Evolutionary conservation across 2,329 filamentous ascomycete genomes (phyloP).

Genomic region (Ascochyta clinopodiicola): DNA sequence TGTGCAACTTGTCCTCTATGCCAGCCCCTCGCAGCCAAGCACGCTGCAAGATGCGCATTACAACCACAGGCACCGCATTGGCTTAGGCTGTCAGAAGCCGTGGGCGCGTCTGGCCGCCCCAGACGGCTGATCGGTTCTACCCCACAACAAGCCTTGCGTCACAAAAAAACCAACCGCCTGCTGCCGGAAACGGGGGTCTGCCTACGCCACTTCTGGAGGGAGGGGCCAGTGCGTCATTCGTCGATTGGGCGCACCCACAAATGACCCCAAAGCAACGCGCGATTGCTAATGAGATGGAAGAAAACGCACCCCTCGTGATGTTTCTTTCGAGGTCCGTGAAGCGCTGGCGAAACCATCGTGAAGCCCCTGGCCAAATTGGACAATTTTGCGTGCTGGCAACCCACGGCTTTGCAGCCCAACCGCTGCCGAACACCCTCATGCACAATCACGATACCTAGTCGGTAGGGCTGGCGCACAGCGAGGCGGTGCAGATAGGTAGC

Average conservation of each 20-base stretch:
- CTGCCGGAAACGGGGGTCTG: conserved; percentile 28
- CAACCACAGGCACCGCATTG: conserved; percentile 14
- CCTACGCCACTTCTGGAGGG: conserved; percentile 19
- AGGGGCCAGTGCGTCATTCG: conserved; percentile 24
- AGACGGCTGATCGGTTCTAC: conserved; percentile 20
- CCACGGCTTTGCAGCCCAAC: conserved; percentile 17
- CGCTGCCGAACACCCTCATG: conserved; percentile 1
- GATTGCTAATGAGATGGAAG: conserved; percentile 18
- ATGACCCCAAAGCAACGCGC: conserved; percentile 11
- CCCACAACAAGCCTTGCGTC: conserved; percentile 25
- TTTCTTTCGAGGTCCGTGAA: conserved; percentile 3
- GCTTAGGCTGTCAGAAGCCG: conserved; percentile 10
- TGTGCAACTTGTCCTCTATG: conserved; percentile 6
- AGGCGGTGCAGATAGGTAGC: conserved; percentile 33
- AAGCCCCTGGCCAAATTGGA: background rate
- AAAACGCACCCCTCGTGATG: conserved; percentile 17
- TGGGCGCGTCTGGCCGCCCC: conserved; percentile 20
- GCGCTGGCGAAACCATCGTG: conserved; percentile 1
- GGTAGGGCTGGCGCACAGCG: conserved; percentile 17
- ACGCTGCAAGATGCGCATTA: conserved; percentile 10
- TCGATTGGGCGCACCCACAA: conserved; percentile 19
- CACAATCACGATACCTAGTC: conserved; percentile 20
- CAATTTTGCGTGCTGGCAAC: conserved; percentile 18
- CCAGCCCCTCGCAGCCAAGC: conserved; percentile 13
- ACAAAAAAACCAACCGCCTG: conserved; percentile 7